phyloP scores from a whole-genome alignment of 148 eudicot genomes.

The Spergularia bocconei region DNA sequence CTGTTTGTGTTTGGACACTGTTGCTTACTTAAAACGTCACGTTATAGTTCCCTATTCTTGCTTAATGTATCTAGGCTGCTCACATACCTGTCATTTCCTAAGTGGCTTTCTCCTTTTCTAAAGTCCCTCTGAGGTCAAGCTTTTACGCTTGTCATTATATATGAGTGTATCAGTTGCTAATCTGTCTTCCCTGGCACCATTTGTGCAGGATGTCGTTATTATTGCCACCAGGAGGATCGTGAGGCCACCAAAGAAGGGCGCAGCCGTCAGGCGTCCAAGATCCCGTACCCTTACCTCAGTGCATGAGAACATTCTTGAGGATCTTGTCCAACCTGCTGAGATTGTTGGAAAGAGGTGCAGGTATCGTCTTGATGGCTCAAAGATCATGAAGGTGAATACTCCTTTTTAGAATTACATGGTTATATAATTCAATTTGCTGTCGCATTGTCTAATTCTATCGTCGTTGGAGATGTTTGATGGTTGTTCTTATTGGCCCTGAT shows the following conservation, averaged over 20 bases:
- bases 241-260: slow-evolving; percentile 91
- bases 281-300: slow-evolving; percentile 74
- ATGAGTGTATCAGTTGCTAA: not conserved
- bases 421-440: not conserved
- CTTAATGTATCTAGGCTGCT: no score
- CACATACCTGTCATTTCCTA: no score
- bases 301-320: slow-evolving; percentile 18
- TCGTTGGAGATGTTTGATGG: not conserved
- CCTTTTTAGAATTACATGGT: not conserved
- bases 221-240: slow-evolving; percentile 80
- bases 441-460: not conserved
- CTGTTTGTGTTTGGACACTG: no score
- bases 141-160: not conserved
- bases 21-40: no score
- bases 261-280: slow-evolving; percentile 79
- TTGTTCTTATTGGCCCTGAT: not conserved
- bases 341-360: slow-evolving; percentile 84
- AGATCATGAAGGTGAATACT: slow-evolving; percentile 63
- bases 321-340: slow-evolving; percentile 77
- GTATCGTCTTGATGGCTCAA: slow-evolving; percentile 80
- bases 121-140: not conserved
- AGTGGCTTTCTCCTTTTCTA: no score
- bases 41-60: no score
- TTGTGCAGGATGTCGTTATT: slow-evolving; percentile 67
- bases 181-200: not conserved